Evolutionary conservation across 352 stramenopile species (phyloP), one percentile per base, ranked within the genome.

Genomic region (Phytopythium cucurbitacearum): DNA sequence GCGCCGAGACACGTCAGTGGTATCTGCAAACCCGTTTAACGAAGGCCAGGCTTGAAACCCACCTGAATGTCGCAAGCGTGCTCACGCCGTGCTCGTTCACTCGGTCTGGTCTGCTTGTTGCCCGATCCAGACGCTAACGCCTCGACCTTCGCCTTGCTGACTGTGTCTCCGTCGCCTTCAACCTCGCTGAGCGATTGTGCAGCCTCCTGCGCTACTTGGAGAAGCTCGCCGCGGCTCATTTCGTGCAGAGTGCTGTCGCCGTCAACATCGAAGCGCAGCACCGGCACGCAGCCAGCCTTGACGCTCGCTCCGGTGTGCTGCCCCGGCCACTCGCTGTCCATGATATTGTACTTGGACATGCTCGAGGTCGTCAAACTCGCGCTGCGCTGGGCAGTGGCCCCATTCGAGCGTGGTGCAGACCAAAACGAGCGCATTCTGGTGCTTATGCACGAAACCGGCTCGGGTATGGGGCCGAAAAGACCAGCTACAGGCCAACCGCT

Each of bases 121-220:
- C 28, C 28, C 21, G 21, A 28, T 28, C 21, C 21, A 2, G 21
- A 34, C 44, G 44, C 21, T 36, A 12, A 4, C 4, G 35, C 4
- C 2, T 21, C 9, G 8, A 3, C 28, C 45, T 13, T 7, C 35
- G 11, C 11, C 45, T 16, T n/a, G 33, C 12, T 13, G 13, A 38
- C 38, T 28, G 65, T 47, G 36, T 65, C 58, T 1, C 34, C 38
- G 8, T 65, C 47, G 15, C 58, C 52, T 16, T 65, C 40, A 28
- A 60, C 56, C 13, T 46, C 45, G 50, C 59, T 56, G 1, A 28
- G 21, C 21, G 21, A 28, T 28, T 28, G 21, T 28, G 75, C 76
- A 0, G 73, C 78, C 33, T 85, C 70, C 49, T 83, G 62, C 7
- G 75, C 74, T 62, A 85, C 71, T n/a, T 65, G 67, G 52, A 89